Evolutionary conservation across 257 asterid genomes (phyloP).

Genomic region (Solanum etuberosum): DNA sequence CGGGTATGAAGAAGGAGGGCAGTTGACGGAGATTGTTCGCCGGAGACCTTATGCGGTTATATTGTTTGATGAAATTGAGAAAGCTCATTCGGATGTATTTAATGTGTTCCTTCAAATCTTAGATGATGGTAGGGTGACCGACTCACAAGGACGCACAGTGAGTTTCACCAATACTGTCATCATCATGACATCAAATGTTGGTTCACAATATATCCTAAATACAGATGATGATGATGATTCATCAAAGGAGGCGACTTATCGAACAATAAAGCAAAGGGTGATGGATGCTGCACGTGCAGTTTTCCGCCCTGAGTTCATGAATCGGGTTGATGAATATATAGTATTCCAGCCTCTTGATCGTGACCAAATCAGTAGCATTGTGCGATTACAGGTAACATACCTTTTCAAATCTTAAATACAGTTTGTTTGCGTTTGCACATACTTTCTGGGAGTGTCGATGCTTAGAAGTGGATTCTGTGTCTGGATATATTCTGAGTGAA

Average conservation of each 20-base stretch:
- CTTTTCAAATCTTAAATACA: neutral
- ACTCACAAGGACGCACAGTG: conserved; percentile 93
- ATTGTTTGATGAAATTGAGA: conserved; percentile 85
- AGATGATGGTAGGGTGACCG: conserved; percentile 94
- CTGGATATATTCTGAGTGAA: neutral
- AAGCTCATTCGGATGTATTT: conserved; percentile 88
- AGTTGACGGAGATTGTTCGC: conserved; percentile 73
- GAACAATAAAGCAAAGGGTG: conserved; percentile 56
- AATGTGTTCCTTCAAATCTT: conserved; percentile 85
- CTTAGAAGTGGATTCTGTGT: neutral
- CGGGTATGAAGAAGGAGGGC: conserved; percentile 97
- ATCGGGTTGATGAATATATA: conserved; percentile 85
- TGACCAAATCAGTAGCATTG: conserved; percentile 54
- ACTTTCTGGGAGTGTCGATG: neutral
- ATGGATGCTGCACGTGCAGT: conserved; percentile 79
- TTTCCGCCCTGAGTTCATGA: conserved; percentile 96
- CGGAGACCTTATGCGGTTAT: conserved; percentile 86
- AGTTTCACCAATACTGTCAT: conserved; percentile 79
- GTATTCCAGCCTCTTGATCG: conserved; percentile 95
- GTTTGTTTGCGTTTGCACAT: neutral
- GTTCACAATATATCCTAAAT: conserved; percentile 75
- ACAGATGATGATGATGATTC: conserved; percentile 37
- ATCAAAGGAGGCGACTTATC: conserved; percentile 59
- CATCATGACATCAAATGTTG: conserved; percentile 94
- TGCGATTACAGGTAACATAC: conserved; percentile 55